Conservation (phyloP, 1,284 basidiomycete species). For the Fomitopsis betulina region DNA sequence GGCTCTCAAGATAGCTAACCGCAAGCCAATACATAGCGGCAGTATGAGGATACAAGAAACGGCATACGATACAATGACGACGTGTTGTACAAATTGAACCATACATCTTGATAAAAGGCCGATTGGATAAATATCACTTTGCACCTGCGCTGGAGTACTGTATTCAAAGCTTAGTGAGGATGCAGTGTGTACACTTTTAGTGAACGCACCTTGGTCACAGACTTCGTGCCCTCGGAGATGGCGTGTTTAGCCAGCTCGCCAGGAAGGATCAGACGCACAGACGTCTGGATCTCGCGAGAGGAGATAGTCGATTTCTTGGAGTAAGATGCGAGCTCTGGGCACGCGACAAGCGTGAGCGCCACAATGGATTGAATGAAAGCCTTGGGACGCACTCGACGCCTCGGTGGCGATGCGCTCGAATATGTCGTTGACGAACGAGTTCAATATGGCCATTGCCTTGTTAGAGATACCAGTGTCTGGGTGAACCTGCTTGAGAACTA, state of each 20-base stretch:
- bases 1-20: not conserved
- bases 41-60: not conserved
- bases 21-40: not conserved
- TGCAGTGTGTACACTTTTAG: too few relatives aligned
- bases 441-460: slow-evolving; percentile 95
- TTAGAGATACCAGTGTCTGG: slow-evolving; percentile 97
- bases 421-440: slow-evolving; percentile 92
- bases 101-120: not conserved
- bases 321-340: slow-evolving; percentile 81
- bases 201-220: slow-evolving; percentile 30
- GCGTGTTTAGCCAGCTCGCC: slow-evolving; percentile 83
- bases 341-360: slow-evolving; percentile 8
- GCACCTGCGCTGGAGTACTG: slow-evolving; percentile 65
- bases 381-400: slow-evolving; percentile 65
- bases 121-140: slow-evolving; percentile 33
- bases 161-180: not conserved
- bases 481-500: slow-evolving; percentile 89
- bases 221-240: slow-evolving; percentile 74
- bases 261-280: slow-evolving; percentile 87
- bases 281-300: slow-evolving; percentile 90
- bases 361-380: not conserved
- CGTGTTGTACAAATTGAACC: not conserved
- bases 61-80: not conserved
- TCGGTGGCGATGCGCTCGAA: slow-evolving; percentile 92
- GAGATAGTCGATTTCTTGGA: slow-evolving; percentile 95